Conservation (phyloP, 83 land plant species). For the Picea abies region DNA sequence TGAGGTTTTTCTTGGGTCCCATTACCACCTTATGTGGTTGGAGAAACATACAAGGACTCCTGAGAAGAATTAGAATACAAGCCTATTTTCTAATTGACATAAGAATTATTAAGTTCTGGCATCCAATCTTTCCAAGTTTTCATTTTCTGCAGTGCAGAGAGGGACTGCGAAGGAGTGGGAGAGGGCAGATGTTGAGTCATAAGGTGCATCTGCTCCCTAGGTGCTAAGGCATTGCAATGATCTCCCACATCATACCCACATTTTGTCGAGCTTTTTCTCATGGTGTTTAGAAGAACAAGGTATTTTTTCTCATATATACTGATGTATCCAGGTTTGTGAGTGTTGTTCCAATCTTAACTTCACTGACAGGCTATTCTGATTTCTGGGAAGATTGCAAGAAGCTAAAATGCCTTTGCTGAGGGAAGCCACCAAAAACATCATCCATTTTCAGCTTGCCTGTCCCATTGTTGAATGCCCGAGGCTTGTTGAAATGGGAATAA, state of each 20-base stretch:
- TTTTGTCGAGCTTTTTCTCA: background rate
- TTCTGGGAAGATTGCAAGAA: background rate
- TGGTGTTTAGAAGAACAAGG: background rate
- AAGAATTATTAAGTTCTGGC: background rate
- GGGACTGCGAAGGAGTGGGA: background rate
- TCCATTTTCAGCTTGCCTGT: background rate
- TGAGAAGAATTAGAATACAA: background rate
- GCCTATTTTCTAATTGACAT: background rate
- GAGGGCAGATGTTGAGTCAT: no score
- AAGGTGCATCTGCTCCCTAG: no score
- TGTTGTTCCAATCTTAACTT: conserved; percentile 3
- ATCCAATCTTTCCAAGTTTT: conserved; percentile 10
- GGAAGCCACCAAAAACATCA: conserved; percentile 19
- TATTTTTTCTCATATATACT: background rate
- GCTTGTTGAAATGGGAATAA: background rate
- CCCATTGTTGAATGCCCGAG: background rate
- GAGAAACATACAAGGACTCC: background rate
- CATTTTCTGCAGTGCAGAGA: background rate
- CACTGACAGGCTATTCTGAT: background rate
- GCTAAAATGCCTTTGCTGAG: background rate
- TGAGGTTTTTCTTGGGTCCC: conserved; percentile 7
- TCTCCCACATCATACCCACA: background rate
- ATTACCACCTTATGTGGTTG: background rate
- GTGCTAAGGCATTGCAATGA: no score
- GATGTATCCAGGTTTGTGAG: background rate